Percentiles rank a stretch among this genome's conserved stretches.
phyloP scores from a whole-genome alignment of 2,329 filamentous ascomycete species.

The Ambrosiella cleistominuta region DNA sequence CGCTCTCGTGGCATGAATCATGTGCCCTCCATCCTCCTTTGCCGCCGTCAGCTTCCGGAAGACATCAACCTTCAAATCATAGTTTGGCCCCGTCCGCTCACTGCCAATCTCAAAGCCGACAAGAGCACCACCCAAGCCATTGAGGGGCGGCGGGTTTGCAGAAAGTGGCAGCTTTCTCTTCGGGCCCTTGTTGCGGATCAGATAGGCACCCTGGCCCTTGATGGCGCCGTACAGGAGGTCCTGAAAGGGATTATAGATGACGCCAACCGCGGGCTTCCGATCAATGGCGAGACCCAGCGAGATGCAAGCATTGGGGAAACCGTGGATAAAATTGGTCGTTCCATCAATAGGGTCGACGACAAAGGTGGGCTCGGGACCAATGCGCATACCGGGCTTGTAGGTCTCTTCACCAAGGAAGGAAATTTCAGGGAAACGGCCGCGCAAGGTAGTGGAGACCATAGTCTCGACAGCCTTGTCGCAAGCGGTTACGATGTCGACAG shows the following conservation, averaged over 20 bases:
- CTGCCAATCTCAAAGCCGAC: slow-evolving; percentile 60
- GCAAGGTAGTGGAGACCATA: slow-evolving; percentile 38
- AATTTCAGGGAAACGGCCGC: slow-evolving; percentile 34
- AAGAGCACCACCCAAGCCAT: slow-evolving; percentile 42
- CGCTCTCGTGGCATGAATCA: slow-evolving; percentile 59
- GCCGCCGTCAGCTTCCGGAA: slow-evolving; percentile 43
- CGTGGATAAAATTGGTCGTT: slow-evolving; percentile 67
- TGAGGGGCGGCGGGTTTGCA: slow-evolving; percentile 34
- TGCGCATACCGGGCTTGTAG: slow-evolving; percentile 40
- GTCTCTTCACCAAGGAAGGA: slow-evolving; percentile 63
- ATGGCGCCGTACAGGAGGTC: slow-evolving; percentile 52
- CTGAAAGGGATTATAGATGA: slow-evolving; percentile 67
- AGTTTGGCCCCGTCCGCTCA: slow-evolving; percentile 51
- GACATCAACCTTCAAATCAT: slow-evolving; percentile 47
- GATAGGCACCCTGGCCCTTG: slow-evolving; percentile 47
- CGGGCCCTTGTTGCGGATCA: slow-evolving; percentile 22
- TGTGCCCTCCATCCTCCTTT: slow-evolving; percentile 47
- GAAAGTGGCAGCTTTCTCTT: not conserved
- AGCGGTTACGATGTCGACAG: slow-evolving; percentile 52
- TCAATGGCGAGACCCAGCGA: slow-evolving; percentile 54
- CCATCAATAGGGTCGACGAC: slow-evolving; percentile 71
- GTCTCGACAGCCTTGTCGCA: slow-evolving; percentile 48
- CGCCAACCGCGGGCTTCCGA: slow-evolving; percentile 45
- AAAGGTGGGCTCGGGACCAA: slow-evolving; percentile 55
- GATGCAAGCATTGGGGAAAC: slow-evolving; percentile 57